Base-by-base conservation (phyloP, 768 basidiomycete species). In the Baorangia bicolor region DNA sequence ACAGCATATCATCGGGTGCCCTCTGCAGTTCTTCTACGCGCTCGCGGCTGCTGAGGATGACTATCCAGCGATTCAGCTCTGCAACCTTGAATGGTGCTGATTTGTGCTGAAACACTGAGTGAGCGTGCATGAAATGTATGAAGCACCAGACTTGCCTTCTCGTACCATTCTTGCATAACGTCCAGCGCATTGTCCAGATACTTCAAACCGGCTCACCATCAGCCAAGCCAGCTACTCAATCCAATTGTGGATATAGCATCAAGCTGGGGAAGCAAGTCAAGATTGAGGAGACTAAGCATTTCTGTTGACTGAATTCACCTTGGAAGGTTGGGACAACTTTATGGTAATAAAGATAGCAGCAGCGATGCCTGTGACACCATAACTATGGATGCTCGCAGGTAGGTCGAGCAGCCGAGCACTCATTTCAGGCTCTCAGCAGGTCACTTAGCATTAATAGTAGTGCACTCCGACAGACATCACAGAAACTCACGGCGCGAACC, bases 11-110 rank as follows among this genome's bases (percentile, higher is more conserved):
- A 11, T 78, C 76, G 0, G 77, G 65, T 0, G 75, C 75, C 45
- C 65, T 76, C 5, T 68, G 63, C 16, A 81, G 14, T 38, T 81
- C 79, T 4, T 79, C 73, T 28, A 78, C 58, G 4, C 71, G 56
- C 31, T 65, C 51, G 0, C 57, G 63, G 5, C 66, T 67, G 18
- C 63, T 64, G 0, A 77, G 43, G 16, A 83, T 40, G 30, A 82
- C 72, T 0, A 65, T 51, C 81, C 81, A 82, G n/a, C 63, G 63
- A 10, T 31, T 21, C 4, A 62, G 27, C 2, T 58, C 53, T 0
- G 73, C 55, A 5, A 75, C 55, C 44, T 70, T 76, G 62, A 76
- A 78, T 6, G 69, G 53, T 2, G 54, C 50, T 11, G 49, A 55
- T 25, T 66, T 66, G 59, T 70, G 55, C 73, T 74, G 23, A 13